Conservation (phyloP, 371 early-diverging fungal genomes). For the Haplosporangium sp. region DNA sequence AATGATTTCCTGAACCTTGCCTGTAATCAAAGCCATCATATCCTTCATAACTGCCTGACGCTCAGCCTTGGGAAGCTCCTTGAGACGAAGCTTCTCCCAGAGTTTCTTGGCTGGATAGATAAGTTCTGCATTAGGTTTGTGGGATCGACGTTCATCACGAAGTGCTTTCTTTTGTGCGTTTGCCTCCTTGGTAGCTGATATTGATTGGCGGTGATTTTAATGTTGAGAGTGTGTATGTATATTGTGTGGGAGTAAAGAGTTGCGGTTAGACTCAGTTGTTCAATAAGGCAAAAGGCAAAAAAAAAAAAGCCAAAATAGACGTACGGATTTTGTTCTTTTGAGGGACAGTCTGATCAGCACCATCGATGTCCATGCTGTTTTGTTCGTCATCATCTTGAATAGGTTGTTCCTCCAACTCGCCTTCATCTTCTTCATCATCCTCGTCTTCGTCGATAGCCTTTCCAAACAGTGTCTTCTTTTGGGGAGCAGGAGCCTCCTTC, state of each 20-base stretch:
- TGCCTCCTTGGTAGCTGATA: slow-evolving; percentile 46
- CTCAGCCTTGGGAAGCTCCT: slow-evolving; percentile 73
- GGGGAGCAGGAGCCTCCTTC: slow-evolving; percentile 25
- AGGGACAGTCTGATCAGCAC: slow-evolving; percentile 18
- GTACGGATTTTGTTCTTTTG: slow-evolving; percentile 53
- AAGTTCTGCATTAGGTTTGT: slow-evolving; percentile 78
- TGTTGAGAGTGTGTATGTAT: background rate
- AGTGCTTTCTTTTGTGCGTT: slow-evolving; percentile 65
- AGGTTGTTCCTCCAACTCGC: slow-evolving; percentile 43
- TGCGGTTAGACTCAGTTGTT: background rate
- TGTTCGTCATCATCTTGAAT: slow-evolving; percentile 53
- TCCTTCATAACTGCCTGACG: slow-evolving; percentile 76
- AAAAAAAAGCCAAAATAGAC: slow-evolving; percentile 1
- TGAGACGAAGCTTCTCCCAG: slow-evolving; percentile 90
- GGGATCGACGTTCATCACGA: slow-evolving; percentile 75
- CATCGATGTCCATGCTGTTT: slow-evolving; percentile 47
- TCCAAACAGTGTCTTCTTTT: slow-evolving; percentile 51
- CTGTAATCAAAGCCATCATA: slow-evolving; percentile 85
- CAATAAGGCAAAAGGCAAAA: background rate
- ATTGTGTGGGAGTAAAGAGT: background rate
- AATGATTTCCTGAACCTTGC: slow-evolving; percentile 89
- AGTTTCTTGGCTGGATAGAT: slow-evolving; percentile 81
- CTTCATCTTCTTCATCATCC: slow-evolving; percentile 38
- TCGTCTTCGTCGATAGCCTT: slow-evolving; percentile 32
- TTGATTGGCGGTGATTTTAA: background rate